Percentiles rank a stretch among this genome's conserved stretches.
phyloP scores from a whole-genome alignment of 2,329 filamentous ascomycete genomes.

The Epichloe elymi region DNA sequence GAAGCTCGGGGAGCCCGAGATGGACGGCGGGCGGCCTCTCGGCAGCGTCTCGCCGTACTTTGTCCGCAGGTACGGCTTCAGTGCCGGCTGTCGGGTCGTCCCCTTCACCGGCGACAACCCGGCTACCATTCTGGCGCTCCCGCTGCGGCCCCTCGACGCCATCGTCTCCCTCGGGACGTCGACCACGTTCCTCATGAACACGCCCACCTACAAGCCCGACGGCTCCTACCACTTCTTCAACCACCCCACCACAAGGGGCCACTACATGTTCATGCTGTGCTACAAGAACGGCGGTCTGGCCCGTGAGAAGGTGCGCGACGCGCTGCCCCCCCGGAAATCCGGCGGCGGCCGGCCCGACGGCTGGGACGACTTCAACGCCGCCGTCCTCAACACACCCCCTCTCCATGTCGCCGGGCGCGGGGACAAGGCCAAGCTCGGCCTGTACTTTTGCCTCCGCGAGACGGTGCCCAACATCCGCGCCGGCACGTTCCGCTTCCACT shows the following conservation, averaged over 20 bases:
- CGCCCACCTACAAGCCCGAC: conserved; percentile 78
- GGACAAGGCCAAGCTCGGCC: conserved; percentile 64
- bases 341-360: conserved; percentile 26
- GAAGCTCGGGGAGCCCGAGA: conserved; percentile 69
- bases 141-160: conserved; percentile 74
- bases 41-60: conserved; percentile 72
- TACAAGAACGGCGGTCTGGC: conserved; percentile 97
- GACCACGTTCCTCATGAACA: conserved; percentile 96
- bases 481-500: conserved; percentile 75
- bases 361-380: conserved; percentile 73
- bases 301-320: conserved; percentile 77
- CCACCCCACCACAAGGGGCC: conserved; percentile 75
- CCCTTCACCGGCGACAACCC: conserved; percentile 96
- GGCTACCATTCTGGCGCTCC: conserved; percentile 82
- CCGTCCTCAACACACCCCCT: conserved; percentile 55
- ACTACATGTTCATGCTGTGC: conserved; percentile 99
- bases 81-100: conserved; percentile 57
- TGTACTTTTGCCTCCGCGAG: conserved; percentile 93
- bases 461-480: conserved; percentile 84
- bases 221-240: conserved; percentile 96
- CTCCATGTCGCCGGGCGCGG: conserved; percentile 44
- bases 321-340: conserved; percentile 32
- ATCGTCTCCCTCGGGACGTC: conserved; percentile 92
- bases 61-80: conserved; percentile 64
- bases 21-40: conserved; percentile 68